Conservation (phyloP, 2,329 filamentous ascomycete genomes). For the Phaeoacremonium minimum region DNA sequence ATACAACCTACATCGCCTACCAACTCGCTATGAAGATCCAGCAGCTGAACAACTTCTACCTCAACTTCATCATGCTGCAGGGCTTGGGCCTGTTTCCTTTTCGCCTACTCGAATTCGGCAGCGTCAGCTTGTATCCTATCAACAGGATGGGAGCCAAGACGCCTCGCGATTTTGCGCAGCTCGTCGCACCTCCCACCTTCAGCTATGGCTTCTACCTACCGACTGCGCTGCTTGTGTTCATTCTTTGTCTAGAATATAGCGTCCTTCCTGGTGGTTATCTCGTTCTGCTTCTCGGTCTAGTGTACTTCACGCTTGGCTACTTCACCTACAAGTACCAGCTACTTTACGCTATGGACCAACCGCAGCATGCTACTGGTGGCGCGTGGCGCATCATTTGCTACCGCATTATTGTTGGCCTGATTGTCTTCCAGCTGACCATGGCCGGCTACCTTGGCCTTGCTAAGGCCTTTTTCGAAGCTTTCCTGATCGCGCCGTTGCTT, state of each 20-base stretch:
- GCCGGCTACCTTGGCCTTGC: slow-evolving; percentile 77
- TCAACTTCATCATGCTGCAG: slow-evolving; percentile 90
- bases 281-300: slow-evolving; percentile 74
- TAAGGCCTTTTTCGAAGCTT: slow-evolving; percentile 67
- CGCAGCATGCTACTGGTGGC: slow-evolving; percentile 86
- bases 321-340: slow-evolving; percentile 97
- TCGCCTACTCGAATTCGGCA: slow-evolving; percentile 84
- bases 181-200: slow-evolving; percentile 79
- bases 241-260: slow-evolving; percentile 93
- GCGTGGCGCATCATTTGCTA: slow-evolving; percentile 98
- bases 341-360: slow-evolving; percentile 96
- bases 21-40: slow-evolving; percentile 74
- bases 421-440: slow-evolving; percentile 90
- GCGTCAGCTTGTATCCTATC: slow-evolving; percentile 78
- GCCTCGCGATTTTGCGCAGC: slow-evolving; percentile 80
- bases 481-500: slow-evolving; percentile 72
- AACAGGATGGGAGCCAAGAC: slow-evolving; percentile 75
- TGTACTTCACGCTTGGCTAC: slow-evolving; percentile 80
- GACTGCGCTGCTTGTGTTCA: slow-evolving; percentile 87
- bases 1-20: slow-evolving; percentile 73
- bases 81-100: slow-evolving; percentile 92
- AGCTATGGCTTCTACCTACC: slow-evolving; percentile 96
- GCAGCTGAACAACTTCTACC: slow-evolving; percentile 76
- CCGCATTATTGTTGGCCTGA: slow-evolving; percentile 77
- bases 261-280: slow-evolving; percentile 75